Percentiles rank a stretch among this genome's conserved stretches.
Evolutionary conservation across 495 filamentous ascomycete species (phyloP).

Genomic region (Choiromyces venosus): DNA sequence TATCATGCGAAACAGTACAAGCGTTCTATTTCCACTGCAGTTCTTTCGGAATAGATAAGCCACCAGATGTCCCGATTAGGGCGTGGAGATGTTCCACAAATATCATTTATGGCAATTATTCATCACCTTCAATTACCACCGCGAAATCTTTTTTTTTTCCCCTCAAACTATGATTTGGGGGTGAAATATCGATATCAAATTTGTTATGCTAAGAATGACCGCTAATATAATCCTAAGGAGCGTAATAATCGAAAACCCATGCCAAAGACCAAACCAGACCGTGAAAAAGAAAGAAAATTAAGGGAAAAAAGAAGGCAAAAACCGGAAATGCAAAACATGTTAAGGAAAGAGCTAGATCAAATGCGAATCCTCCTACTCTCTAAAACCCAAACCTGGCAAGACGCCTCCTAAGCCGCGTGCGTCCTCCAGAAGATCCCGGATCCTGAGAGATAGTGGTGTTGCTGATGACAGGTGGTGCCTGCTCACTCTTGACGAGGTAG

Average conservation of each 20-base stretch:
- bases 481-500: constrained; percentile 20
- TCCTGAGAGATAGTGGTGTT: constrained; percentile 4
- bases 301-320: not conserved
- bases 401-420: not conserved
- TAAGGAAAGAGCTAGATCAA: not conserved
- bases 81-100: not conserved
- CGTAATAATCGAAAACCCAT: not conserved
- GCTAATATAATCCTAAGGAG: not conserved
- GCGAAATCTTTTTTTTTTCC: not conserved
- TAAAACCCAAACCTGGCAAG: not conserved
- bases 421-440: not conserved
- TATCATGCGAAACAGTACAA: too few species aligned
- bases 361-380: not conserved
- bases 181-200: not conserved
- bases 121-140: not conserved
- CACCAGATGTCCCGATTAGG: not conserved
- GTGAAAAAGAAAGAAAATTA: not conserved
- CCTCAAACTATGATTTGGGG: not conserved
- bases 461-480: constrained; percentile 15
- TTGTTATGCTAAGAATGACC: not conserved
- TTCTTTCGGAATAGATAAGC: not conserved
- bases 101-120: not conserved
- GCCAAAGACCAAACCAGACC: not conserved
- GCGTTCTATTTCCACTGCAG: too few species aligned
- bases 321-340: not conserved